Base-by-base conservation (phyloP, 2,329 filamentous ascomycete species). In the Moelleriella libera region DNA sequence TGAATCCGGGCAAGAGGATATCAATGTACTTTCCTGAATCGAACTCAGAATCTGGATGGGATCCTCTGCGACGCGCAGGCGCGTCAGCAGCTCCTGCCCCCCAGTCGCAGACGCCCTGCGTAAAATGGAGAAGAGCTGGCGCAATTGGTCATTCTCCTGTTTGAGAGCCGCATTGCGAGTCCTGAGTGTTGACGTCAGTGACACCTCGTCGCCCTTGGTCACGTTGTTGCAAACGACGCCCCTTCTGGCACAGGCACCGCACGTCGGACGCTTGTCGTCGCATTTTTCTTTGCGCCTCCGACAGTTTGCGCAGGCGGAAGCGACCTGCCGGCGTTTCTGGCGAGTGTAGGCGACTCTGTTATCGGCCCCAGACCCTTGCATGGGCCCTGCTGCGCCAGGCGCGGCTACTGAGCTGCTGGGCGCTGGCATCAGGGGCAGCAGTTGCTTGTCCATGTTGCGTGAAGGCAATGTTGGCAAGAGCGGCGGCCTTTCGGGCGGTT, bases 101-200 rank as follows among this genome's bases (percentile, higher is more conserved):
- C 49, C 43, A 5, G 30, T n/a, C 7, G 49, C 39, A 3, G 51
- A 45, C 28, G 51, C 39, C n/a, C 14, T 47, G 3, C 41, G 37
- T 39, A 52, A 41, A 5, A 47, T 34, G 34, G n/a, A 34, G 37
- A 51, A 52, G 30, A 54, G 47, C 32, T 52, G 48, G 6, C 49
- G 50, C 46, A 51, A 47, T 14, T 49, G 53, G 10, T 49, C 44
- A n/a, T 53, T 53, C 41, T 54, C 50, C 12, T n/a, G 44, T 41
- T 48, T 41, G 5, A 54, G 50, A 11, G 49, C 39, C 5, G 29
- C 32, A 30, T 49, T 49, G 32, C 48, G 48, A 21, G 41, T 32
- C 30, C 43, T 47, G 14, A 49, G 37, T 6, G 48, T 42, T 10
- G 29, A 42, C n/a, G 42, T 6, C 28, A 30, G 28, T 14, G 45